These are phyloP conservation scores for Cenchrus purpureus DNA, from an alignment of 176 grass and related monocot genomes.

Conservation along the genomic window DNA sequence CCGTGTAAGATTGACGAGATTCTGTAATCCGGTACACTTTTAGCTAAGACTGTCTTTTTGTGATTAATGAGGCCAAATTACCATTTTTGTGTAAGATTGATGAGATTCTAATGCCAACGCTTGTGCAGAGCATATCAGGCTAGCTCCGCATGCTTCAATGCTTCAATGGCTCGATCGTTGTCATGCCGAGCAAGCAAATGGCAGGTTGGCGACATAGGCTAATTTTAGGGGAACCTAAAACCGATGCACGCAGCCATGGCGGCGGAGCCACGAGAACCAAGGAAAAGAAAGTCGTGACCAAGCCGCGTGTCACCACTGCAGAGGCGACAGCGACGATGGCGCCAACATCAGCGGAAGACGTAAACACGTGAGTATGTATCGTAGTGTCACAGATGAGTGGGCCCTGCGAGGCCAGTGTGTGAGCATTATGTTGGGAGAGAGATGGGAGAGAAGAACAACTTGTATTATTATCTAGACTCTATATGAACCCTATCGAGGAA, in stretches of 20 bases:
- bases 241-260: constrained; percentile 12
- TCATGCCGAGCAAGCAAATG: not conserved
- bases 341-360: no score
- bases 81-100: not conserved
- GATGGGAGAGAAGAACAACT: no score
- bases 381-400: no score
- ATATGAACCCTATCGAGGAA: no score
- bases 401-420: no score
- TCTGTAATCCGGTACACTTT: not conserved
- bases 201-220: not conserved
- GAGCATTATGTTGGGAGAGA: no score
- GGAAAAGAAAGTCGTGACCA: not conserved
- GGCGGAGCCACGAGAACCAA: not conserved
- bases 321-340: no score
- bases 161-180: not conserved
- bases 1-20: not conserved
- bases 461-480: no score
- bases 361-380: no score
- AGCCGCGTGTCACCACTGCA: not conserved
- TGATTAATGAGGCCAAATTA: not conserved
- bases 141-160: not conserved
- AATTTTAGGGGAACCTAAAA: constrained; percentile 27
- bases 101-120: not conserved
- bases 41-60: not conserved
- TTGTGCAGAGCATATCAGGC: not conserved